Base-by-base conservation (phyloP, 2,329 filamentous ascomycete genomes). In the Triangularia verruculosa region DNA sequence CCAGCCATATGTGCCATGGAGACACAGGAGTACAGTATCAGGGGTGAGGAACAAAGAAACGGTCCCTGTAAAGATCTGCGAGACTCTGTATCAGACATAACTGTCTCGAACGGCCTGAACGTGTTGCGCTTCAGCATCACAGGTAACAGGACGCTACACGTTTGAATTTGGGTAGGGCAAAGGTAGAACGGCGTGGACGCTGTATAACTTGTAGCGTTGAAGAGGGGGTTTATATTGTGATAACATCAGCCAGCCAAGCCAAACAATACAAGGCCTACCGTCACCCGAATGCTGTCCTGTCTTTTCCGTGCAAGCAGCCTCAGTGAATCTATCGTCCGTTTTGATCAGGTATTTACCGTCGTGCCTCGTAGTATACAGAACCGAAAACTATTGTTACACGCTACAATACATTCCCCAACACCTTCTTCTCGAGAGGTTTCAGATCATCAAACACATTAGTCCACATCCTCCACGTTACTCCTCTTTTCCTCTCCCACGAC, bases 401-500 rank as follows among this genome's bases (percentile, higher is more conserved):
- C 39, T 47, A 20, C 39, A 47, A 47, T 47, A 47, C 39, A 20
- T 11, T 11, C 11, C 13, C 39, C n/a, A 55, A 59, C 61, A 57
- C 11, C 6, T 15, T 15, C 12, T 2, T 13, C 12, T 34, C 15
- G 32, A 34, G n/a, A n/a, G n/a, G n/a, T n/a, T 9, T 34, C 2
- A 13, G 32, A 7, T 1, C 39, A 47, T 47, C 39, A 47, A 47
- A 22, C 57, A 51, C 15, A 22, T 56, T 58, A 56, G 15, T 71
- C 70, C 32, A 66, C 64, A 47, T 69, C 71, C 11, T 67, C 71
- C 68, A 55, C 69, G 43, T 55, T 71, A 63, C 54, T 77, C 75
- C 17, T 72, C 75, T 69, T 68, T 67, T 74, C 76, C 60, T 78
- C 78, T 70, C 79, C 76, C 39, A 74, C 74, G 59, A 77, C 78